Evolutionary conservation across 306 rosid species (phyloP).

Genomic region (Hippophae tibetana): DNA sequence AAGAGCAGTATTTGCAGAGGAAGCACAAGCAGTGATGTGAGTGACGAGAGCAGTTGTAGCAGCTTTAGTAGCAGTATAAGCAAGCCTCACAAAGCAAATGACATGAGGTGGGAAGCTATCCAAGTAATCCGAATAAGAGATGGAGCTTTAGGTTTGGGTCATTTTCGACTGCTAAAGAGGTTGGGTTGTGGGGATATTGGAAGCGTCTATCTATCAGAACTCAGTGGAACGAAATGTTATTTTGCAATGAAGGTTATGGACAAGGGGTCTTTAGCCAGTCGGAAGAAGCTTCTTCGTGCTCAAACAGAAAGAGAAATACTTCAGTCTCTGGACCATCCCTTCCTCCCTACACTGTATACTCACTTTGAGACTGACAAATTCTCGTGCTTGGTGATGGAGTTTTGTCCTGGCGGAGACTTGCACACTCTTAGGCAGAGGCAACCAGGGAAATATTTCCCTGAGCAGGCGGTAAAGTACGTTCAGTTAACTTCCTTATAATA

Average conservation of each 20-base stretch:
- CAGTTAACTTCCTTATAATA: slow-evolving; percentile 12
- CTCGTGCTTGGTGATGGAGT: slow-evolving; percentile 98
- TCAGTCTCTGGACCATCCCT: slow-evolving; percentile 92
- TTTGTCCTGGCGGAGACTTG: slow-evolving; percentile 97
- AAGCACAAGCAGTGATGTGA: slow-evolving; percentile 94
- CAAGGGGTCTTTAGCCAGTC: slow-evolving; percentile 87
- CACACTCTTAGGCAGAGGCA: slow-evolving; percentile 97
- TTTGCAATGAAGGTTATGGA: slow-evolving; percentile 99
- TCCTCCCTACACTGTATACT: slow-evolving; percentile 89
- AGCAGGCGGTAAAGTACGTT: slow-evolving; percentile 99
- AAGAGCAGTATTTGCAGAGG: slow-evolving; percentile 94
- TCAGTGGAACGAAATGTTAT: slow-evolving; percentile 90
- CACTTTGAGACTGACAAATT: slow-evolving; percentile 97
- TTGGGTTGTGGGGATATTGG: slow-evolving; percentile 99
- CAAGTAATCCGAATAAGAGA: slow-evolving; percentile 81
- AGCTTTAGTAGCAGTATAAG: slow-evolving; percentile 84
- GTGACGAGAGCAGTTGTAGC: slow-evolving; percentile 94
- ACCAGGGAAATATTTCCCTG: slow-evolving; percentile 94
- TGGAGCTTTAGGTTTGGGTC: slow-evolving; percentile 70
- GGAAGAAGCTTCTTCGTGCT: slow-evolving; percentile 92
- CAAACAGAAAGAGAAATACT: slow-evolving; percentile 96
- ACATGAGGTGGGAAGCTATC: slow-evolving; percentile 97
- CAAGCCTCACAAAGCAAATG: slow-evolving; percentile 98
- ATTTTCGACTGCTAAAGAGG: slow-evolving; percentile 85
- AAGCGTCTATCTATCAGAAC: slow-evolving; percentile 90